phyloP scores from a whole-genome alignment of 768 basidiomycete genomes.

The Paxillus ammoniavirescens region DNA sequence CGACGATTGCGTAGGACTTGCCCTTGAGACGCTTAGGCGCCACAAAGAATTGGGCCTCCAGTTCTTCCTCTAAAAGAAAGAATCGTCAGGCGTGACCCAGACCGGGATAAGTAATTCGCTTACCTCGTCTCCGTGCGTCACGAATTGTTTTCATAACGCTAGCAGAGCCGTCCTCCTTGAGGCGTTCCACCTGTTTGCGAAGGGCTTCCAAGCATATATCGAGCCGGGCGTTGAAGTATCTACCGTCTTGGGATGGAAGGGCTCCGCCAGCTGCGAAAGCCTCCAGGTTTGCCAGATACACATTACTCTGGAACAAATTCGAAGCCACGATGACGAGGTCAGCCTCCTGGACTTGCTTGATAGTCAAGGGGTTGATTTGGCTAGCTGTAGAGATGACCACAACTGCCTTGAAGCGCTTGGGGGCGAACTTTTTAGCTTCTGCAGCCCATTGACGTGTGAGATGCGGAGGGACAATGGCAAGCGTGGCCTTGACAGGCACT shows the following conservation, averaged over 20 bases:
- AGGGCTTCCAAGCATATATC: slow-evolving; percentile 59
- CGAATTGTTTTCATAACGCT: slow-evolving; percentile 66
- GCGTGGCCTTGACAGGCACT: slow-evolving; percentile 76
- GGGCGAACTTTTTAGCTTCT: slow-evolving; percentile 80
- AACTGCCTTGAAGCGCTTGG: slow-evolving; percentile 43
- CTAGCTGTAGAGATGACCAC: slow-evolving; percentile 65
- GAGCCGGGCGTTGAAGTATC: slow-evolving; percentile 86
- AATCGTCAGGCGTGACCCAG: not conserved
- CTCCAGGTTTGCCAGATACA: slow-evolving; percentile 76
- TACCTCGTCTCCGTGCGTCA: slow-evolving; percentile 59
- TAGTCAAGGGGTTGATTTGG: slow-evolving; percentile 68
- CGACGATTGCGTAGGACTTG: slow-evolving; percentile 66
- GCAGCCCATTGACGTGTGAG: slow-evolving; percentile 87
- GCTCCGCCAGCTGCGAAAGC: slow-evolving; percentile 65
- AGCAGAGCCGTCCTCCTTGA: slow-evolving; percentile 62
- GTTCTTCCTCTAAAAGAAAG: slow-evolving; percentile 46
- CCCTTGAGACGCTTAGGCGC: slow-evolving; percentile 73
- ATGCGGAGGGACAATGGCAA: slow-evolving; percentile 88
- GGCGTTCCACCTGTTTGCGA: slow-evolving; percentile 61
- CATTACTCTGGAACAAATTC: slow-evolving; percentile 76
- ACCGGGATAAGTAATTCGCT: slow-evolving; percentile 13
- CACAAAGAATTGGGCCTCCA: slow-evolving; percentile 42
- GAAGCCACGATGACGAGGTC: slow-evolving; percentile 87
- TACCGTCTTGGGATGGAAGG: slow-evolving; percentile 75
- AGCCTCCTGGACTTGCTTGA: slow-evolving; percentile 74